Evolutionary conservation across 2,329 filamentous ascomycete genomes (phyloP).

Genomic region (Xylaria sp.): DNA sequence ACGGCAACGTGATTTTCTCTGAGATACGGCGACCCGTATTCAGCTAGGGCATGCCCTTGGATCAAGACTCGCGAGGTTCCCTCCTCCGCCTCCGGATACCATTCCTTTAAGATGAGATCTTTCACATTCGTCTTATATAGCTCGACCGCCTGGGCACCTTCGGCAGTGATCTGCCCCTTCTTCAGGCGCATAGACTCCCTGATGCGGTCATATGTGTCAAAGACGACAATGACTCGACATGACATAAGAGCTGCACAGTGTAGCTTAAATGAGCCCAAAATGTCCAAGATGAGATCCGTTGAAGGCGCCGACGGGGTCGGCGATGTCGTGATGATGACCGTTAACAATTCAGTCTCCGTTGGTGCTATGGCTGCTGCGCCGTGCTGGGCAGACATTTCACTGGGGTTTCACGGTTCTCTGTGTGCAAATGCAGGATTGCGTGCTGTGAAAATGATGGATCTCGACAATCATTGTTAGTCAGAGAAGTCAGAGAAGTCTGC

Average conservation of each 20-base stretch:
- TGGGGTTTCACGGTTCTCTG: not conserved
- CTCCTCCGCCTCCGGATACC: conserved; percentile 23
- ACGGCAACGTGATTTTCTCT: conserved; percentile 54
- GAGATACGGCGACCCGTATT: conserved; percentile 58
- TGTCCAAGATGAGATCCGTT: conserved; percentile 61
- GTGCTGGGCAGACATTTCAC: conserved; percentile 34
- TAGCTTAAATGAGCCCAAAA: conserved; percentile 58
- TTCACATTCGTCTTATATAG: conserved; percentile 62
- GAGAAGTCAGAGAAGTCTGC: not conserved
- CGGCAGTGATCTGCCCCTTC: conserved; percentile 62
- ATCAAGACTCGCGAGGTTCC: conserved; percentile 27
- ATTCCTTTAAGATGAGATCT: conserved; percentile 52
- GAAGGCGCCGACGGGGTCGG: conserved; percentile 65
- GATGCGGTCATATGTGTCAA: conserved; percentile 64
- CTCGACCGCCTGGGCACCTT: conserved; percentile 56
- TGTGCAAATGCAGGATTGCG: not conserved
- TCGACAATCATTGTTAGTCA: conserved; percentile 19
- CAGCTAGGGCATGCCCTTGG: conserved; percentile 53
- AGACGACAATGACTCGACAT: conserved; percentile 62
- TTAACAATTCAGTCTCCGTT: conserved; percentile 46
- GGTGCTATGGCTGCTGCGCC: conserved; percentile 1
- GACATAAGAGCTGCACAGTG: conserved; percentile 56
- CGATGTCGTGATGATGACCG: conserved; percentile 65
- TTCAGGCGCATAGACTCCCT: conserved; percentile 59
- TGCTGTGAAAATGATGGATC: not conserved